phyloP scores from a whole-genome alignment of 2,329 filamentous ascomycete species.

The Emergomyces orientalis region DNA sequence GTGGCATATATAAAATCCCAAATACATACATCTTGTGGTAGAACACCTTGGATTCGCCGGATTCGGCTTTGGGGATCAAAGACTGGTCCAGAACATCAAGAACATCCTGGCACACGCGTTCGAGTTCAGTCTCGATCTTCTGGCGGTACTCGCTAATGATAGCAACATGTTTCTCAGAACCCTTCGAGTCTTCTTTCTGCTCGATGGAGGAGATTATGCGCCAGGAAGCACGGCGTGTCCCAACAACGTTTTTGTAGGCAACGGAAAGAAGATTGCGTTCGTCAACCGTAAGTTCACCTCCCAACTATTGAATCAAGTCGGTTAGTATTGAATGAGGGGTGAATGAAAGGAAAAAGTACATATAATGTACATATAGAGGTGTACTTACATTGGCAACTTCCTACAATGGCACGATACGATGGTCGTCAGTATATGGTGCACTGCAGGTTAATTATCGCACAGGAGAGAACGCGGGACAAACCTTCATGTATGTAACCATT shows the following conservation, averaged over 20 bases:
- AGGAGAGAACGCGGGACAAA: conserved; percentile 31
- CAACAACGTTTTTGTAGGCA: conserved; percentile 99
- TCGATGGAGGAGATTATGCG: conserved; percentile 99
- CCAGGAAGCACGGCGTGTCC: conserved; percentile 96
- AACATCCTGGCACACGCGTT: conserved; percentile 97
- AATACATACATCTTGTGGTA: conserved; percentile 96
- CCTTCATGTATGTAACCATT: conserved; percentile 99
- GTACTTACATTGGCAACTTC: conserved; percentile 81
- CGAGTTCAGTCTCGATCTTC: conserved; percentile 96
- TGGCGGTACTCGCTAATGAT: conserved; percentile 95
- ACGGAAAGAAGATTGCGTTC: conserved; percentile 90
- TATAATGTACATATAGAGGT: conserved; percentile 8
- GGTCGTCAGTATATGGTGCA: neutral
- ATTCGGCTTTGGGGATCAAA: conserved; percentile 90
- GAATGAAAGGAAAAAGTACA: conserved; percentile 11
- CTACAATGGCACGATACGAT: conserved; percentile 33
- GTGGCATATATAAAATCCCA: neutral
- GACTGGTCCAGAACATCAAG: conserved; percentile 87
- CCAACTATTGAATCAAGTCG: conserved; percentile 41
- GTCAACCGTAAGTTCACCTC: conserved; percentile 59
- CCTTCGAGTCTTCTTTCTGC: conserved; percentile 99
- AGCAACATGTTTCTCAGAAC: conserved; percentile 84
- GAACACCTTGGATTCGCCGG: conserved; percentile 98
- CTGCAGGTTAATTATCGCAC: neutral
- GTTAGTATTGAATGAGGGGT: conserved; percentile 19